A percentile compares a stretch with the other conserved stretches of the same genome.
phyloP scores from a whole-genome alignment of 2,329 filamentous ascomycete species.

The Cladosporium sp. region DNA sequence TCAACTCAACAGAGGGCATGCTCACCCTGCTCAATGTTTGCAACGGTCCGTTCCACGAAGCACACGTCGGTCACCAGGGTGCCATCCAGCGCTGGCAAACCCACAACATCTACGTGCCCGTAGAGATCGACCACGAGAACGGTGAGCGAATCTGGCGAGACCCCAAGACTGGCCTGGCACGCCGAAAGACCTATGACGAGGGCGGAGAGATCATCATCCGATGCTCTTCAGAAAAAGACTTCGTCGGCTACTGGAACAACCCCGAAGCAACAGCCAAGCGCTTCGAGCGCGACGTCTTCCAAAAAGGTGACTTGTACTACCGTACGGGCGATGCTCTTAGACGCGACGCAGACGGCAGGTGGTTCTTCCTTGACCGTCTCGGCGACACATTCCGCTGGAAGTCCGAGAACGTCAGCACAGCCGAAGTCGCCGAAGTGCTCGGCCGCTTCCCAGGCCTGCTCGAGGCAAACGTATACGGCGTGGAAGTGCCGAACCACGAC shows the following conservation, averaged over 20 bases:
- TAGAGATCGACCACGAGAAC: constrained; percentile 64
- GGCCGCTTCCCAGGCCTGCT: constrained; percentile 42
- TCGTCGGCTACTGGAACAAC: constrained; percentile 68
- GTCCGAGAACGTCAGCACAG: constrained; percentile 46
- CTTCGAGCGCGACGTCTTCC: constrained; percentile 45
- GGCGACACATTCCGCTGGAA: constrained; percentile 51
- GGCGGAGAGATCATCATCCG: constrained; percentile 74
- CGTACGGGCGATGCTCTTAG: constrained; percentile 46
- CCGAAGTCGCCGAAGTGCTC: constrained; percentile 44
- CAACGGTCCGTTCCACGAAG: constrained; percentile 57
- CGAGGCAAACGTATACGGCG: constrained; percentile 48
- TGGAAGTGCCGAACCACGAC: constrained; percentile 44
- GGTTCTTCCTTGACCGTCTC: constrained; percentile 47
- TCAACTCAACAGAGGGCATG: constrained; percentile 71
- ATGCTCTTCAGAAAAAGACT: constrained; percentile 54
- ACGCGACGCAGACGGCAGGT: constrained; percentile 40
- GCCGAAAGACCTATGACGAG: constrained; percentile 58
- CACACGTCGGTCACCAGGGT: constrained; percentile 69
- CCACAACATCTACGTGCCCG: constrained; percentile 58
- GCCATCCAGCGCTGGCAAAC: constrained; percentile 52
- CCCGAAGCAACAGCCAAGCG: constrained; percentile 59
- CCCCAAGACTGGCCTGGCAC: constrained; percentile 63
- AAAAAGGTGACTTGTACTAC: constrained; percentile 46
- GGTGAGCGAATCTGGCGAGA: constrained; percentile 61
- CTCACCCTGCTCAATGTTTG: constrained; percentile 48